Evolutionary conservation across 805 yeast genomes (phyloP).

Genomic region (Suhomyces pyralidae): DNA sequence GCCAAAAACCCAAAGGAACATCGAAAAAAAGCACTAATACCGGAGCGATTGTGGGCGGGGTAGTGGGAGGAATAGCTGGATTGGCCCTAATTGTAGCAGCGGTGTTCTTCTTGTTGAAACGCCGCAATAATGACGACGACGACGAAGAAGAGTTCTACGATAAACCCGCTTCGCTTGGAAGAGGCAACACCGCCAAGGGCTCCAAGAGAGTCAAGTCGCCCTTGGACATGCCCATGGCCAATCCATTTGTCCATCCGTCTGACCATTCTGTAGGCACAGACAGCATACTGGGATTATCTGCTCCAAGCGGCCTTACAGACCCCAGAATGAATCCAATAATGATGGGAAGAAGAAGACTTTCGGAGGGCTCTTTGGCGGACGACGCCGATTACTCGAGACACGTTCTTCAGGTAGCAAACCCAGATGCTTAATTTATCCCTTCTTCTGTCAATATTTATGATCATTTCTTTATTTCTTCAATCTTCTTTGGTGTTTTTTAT

Average conservation of each 20-base stretch:
- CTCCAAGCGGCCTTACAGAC: conserved; percentile 34
- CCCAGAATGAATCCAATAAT: conserved; percentile 71
- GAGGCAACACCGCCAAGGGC: conserved; percentile 33
- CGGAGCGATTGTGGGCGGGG: conserved; percentile 46
- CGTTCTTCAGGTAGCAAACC: conserved; percentile 83
- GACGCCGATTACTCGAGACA: conserved; percentile 80
- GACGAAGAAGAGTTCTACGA: conserved; percentile 37
- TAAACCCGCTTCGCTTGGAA: conserved; percentile 34
- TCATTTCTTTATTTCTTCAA: not conserved
- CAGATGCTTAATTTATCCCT: conserved; percentile 42
- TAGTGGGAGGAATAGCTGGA: conserved; percentile 42
- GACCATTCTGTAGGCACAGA: conserved; percentile 36
- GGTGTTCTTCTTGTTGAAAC: conserved; percentile 31
- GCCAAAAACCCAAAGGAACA: not conserved
- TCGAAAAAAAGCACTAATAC: conserved; percentile 25
- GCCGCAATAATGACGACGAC: conserved; percentile 41
- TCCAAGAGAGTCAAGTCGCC: conserved; percentile 26
- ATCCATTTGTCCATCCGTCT: conserved; percentile 64
- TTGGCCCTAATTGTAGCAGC: conserved; percentile 20
- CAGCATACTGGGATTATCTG: conserved; percentile 1
- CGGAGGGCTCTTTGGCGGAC: conserved; percentile 85
- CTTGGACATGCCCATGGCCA: conserved; percentile 39
- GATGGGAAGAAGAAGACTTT: conserved; percentile 78
- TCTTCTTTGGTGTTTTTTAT: not conserved
- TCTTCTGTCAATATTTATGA: not conserved